phyloP scores from a whole-genome alignment of 2,329 filamentous ascomycete species.

The Hysterium pulicare region DNA sequence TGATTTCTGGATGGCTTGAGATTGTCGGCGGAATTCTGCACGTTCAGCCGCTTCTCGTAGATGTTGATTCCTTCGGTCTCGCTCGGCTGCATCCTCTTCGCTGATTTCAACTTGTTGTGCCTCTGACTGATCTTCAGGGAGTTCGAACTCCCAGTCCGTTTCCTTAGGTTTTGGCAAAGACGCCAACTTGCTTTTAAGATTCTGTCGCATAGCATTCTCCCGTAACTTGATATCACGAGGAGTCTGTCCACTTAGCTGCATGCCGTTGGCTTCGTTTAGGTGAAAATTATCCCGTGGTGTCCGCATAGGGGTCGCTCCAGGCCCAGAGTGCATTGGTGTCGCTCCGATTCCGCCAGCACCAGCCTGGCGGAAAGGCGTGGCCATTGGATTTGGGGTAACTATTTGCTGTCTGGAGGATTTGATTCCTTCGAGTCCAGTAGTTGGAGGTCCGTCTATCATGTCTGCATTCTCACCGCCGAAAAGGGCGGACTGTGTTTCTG shows the following conservation, averaged over 20 bases:
- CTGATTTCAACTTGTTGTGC: slow-evolving; percentile 48
- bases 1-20: slow-evolving; percentile 83
- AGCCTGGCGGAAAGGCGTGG: slow-evolving; percentile 74
- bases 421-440: slow-evolving; percentile 84
- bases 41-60: slow-evolving; percentile 61
- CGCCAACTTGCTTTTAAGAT: slow-evolving; percentile 70
- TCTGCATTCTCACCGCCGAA: slow-evolving; percentile 92
- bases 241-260: slow-evolving; percentile 68
- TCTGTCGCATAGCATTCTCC: slow-evolving; percentile 65
- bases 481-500: slow-evolving; percentile 88
- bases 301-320: slow-evolving; percentile 78
- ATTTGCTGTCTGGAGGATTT: slow-evolving; percentile 75
- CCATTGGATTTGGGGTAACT: slow-evolving; percentile 92
- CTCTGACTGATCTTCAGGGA: slow-evolving; percentile 78
- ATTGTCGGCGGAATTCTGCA: slow-evolving; percentile 75
- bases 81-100: slow-evolving; percentile 69
- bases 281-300: slow-evolving; percentile 86
- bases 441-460: slow-evolving; percentile 73
- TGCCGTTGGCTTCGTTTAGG: slow-evolving; percentile 70
- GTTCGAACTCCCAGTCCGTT: slow-evolving; percentile 87
- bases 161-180: slow-evolving; percentile 90
- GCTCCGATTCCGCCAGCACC: slow-evolving; percentile 60
- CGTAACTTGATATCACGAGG: slow-evolving; percentile 71
- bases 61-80: slow-evolving; percentile 66
- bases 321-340: slow-evolving; percentile 59